Conservation (phyloP, 2,329 filamentous ascomycete species). For the Helotiales sp. region DNA sequence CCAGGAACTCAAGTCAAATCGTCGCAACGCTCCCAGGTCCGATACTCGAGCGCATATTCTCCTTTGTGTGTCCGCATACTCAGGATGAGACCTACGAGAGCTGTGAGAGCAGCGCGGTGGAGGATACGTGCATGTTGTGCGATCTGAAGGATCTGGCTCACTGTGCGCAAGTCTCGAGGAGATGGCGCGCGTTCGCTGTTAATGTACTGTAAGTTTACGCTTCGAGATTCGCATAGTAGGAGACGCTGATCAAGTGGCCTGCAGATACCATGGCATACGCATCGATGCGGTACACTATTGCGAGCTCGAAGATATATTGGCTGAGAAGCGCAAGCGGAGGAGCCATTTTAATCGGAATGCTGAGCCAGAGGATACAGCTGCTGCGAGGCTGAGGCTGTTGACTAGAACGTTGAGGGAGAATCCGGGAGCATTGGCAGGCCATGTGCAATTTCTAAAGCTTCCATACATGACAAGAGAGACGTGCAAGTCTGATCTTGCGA, state of each 20-base stretch:
- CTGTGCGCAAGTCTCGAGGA: slow-evolving; percentile 71
- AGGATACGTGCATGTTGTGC: slow-evolving; percentile 88
- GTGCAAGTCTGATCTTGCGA: slow-evolving; percentile 78
- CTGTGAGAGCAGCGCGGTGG: slow-evolving; percentile 77
- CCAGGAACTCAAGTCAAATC: slow-evolving; percentile 10
- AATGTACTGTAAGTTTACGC: slow-evolving; percentile 58
- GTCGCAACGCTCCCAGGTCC: slow-evolving; percentile 56
- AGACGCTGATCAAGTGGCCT: slow-evolving; percentile 9
- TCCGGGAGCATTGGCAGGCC: slow-evolving; percentile 60
- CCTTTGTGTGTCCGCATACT: slow-evolving; percentile 80
- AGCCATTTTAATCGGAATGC: slow-evolving; percentile 75
- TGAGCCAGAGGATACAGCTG: slow-evolving; percentile 77
- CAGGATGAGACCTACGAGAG: slow-evolving; percentile 76
- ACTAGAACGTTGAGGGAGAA: slow-evolving; percentile 81
- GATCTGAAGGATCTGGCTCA: slow-evolving; percentile 85
- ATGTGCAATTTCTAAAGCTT: slow-evolving; percentile 79
- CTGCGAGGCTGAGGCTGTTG: slow-evolving; percentile 73
- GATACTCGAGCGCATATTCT: slow-evolving; percentile 77
- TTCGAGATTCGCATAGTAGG: not conserved
- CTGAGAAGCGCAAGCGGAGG: slow-evolving; percentile 74
- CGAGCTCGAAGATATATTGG: slow-evolving; percentile 77
- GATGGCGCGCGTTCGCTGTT: slow-evolving; percentile 61
- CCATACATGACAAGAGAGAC: slow-evolving; percentile 92
- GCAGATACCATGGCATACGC: slow-evolving; percentile 82
- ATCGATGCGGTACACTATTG: slow-evolving; percentile 97